Conservation (phyloP, 805 yeast species). For the Metschnikowia aberdeeniae region DNA sequence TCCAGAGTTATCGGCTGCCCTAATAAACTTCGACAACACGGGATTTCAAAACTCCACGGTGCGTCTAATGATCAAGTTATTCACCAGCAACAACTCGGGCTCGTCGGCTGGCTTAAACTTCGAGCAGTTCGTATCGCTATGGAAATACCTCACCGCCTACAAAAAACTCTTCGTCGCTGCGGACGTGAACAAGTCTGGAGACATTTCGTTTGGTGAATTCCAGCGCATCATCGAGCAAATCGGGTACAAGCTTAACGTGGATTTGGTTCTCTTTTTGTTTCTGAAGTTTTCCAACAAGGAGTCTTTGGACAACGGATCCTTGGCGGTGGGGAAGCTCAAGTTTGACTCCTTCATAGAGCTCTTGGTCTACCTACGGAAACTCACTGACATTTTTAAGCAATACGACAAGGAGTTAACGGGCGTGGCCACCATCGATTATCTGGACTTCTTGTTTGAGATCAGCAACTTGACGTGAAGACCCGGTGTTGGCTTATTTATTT, state of each 20-base stretch:
- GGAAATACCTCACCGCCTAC: constrained; percentile 69
- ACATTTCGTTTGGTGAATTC: constrained; percentile 63
- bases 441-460: constrained; percentile 58
- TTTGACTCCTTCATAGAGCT: constrained; percentile 83
- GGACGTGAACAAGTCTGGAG: constrained; percentile 55
- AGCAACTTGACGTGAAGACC: constrained; percentile 26
- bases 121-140: constrained; percentile 61
- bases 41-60: constrained; percentile 59
- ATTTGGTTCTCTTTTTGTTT: constrained; percentile 55
- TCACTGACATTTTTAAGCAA: constrained; percentile 74
- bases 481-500: too few species aligned
- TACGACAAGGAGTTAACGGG: constrained; percentile 75
- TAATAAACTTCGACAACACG: constrained; percentile 62
- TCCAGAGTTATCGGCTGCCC: constrained; percentile 53
- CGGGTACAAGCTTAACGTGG: constrained; percentile 58
- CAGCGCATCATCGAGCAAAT: constrained; percentile 57
- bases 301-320: constrained; percentile 18
- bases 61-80: constrained; percentile 57
- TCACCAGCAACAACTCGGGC: constrained; percentile 35
- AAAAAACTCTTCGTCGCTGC: constrained; percentile 58
- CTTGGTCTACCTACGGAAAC: constrained; percentile 67
- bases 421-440: constrained; percentile 59
- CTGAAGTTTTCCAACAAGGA: constrained; percentile 48
- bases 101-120: constrained; percentile 35
- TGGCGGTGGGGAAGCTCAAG: constrained; percentile 45